phyloP scores from a whole-genome alignment of 2,329 filamentous ascomycete genomes.

The Pseudonectria foliicola region DNA sequence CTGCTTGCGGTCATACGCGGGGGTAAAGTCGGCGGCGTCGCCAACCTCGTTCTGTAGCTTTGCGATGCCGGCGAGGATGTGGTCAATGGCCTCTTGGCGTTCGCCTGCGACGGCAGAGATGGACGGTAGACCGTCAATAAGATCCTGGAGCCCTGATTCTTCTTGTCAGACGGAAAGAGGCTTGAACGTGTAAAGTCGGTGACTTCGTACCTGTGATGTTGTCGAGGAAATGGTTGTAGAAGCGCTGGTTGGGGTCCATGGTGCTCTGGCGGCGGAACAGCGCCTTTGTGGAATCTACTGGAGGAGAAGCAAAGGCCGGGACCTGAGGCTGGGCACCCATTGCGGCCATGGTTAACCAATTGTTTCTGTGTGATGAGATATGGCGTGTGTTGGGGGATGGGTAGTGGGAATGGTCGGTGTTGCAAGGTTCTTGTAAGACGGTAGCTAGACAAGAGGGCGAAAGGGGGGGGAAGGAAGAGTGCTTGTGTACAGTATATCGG shows the following conservation, averaged over 20 bases:
- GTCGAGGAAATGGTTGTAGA: conserved; percentile 77
- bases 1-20: conserved; percentile 81
- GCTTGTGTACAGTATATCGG: too few species aligned
- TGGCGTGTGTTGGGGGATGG: conserved; percentile 1
- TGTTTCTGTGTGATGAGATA: conserved; percentile 1
- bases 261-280: conserved; percentile 14
- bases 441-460: too few species aligned
- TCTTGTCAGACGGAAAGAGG: too few species aligned
- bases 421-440: too few species aligned
- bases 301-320: conserved; percentile 7
- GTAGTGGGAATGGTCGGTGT: too few species aligned
- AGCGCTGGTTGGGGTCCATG: conserved; percentile 59
- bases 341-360: conserved; percentile 12
- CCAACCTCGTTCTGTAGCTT: conserved; percentile 76
- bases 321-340: conserved; percentile 21
- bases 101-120: conserved; percentile 60
- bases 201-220: conserved; percentile 57
- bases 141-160: conserved; percentile 61
- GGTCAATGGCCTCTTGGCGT: conserved; percentile 72
- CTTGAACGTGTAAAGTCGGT: too few species aligned
- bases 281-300: conserved; percentile 17
- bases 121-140: conserved; percentile 62
- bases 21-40: conserved; percentile 74
- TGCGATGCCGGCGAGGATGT: conserved; percentile 72
- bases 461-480: too few species aligned